These are phyloP conservation scores for Tylopilus balloui DNA, from an alignment of 768 basidiomycete genomes.

Conservation along the genomic window DNA sequence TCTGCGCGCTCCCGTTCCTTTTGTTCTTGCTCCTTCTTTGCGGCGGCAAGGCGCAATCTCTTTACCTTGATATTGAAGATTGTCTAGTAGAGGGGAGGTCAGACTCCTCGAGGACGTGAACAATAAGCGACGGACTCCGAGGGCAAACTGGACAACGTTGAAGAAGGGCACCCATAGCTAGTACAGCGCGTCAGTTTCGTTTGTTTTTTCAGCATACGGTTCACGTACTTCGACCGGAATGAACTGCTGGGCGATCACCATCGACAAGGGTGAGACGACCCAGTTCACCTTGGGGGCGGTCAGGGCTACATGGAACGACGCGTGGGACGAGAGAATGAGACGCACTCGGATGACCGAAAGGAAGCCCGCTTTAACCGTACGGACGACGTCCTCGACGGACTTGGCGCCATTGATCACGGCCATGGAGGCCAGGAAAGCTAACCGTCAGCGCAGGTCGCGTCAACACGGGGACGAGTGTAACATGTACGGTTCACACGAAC, in stretches of 20 bases:
- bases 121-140: slow-evolving; percentile 52
- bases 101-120: background rate
- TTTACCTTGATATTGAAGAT: slow-evolving; percentile 74
- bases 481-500: slow-evolving; percentile 17
- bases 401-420: slow-evolving; percentile 80
- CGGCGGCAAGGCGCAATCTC: slow-evolving; percentile 50
- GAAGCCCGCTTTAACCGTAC: slow-evolving; percentile 70
- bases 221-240: slow-evolving; percentile 64
- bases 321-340: background rate
- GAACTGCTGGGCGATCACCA: slow-evolving; percentile 75
- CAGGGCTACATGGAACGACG: background rate
- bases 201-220: background rate
- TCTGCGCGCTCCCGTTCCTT: slow-evolving; percentile 32
- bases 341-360: slow-evolving; percentile 67
- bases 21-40: slow-evolving; percentile 44
- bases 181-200: slow-evolving; percentile 1
- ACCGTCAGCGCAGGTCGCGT: background rate
- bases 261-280: slow-evolving; percentile 71
- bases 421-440: slow-evolving; percentile 75
- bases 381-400: slow-evolving; percentile 56
- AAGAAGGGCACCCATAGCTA: slow-evolving; percentile 90
- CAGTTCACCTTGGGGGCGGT: slow-evolving; percentile 57
- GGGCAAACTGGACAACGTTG: slow-evolving; percentile 67
- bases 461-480: background rate
- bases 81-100: slow-evolving; percentile 40